A percentile compares a stretch with the other conserved stretches of the same genome.
Conservation (phyloP, 139 green algal species). For the Micromonas commoda region DNA sequence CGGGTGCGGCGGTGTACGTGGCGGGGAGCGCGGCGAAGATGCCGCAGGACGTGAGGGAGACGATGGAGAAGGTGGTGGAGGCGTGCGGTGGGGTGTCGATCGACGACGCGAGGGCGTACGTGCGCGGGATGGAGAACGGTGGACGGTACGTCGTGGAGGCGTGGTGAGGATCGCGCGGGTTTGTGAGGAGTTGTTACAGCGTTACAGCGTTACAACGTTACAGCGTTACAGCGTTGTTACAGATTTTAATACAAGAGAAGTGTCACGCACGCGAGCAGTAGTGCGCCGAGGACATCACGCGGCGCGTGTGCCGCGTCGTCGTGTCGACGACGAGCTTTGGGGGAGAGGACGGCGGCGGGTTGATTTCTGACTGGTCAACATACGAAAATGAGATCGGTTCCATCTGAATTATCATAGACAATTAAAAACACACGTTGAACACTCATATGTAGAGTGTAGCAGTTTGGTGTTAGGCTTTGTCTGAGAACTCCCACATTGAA, state of each 20-base stretch:
- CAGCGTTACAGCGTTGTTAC: too few relatives aligned
- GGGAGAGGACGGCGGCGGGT: neutral
- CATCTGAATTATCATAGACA: neutral
- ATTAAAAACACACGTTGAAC: neutral
- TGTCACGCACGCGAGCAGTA: too few relatives aligned
- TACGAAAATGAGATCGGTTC: too few relatives aligned
- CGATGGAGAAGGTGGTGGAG: slow-evolving; percentile 57
- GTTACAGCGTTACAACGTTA: too few relatives aligned
- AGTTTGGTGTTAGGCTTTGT: neutral
- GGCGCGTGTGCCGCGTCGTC: neutral
- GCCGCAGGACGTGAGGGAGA: slow-evolving; percentile 40
- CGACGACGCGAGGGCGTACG: slow-evolving; percentile 46
- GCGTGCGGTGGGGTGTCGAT: slow-evolving; percentile 45
- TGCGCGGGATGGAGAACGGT: slow-evolving; percentile 56
- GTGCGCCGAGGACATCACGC: too few relatives aligned
- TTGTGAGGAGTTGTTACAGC: neutral
- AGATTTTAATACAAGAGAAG: too few relatives aligned
- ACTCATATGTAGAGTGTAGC: neutral
- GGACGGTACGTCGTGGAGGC: slow-evolving; percentile 77
- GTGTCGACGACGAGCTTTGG: slow-evolving; percentile 18
- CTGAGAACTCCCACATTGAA: neutral
- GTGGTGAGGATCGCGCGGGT: slow-evolving; percentile 50
- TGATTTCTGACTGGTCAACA: too few relatives aligned
- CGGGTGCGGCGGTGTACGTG: slow-evolving; percentile 35
- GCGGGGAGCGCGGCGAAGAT: slow-evolving; percentile 39